phyloP scores from a whole-genome alignment of 2,329 filamentous ascomycete species.

The Colletotrichum sidae region DNA sequence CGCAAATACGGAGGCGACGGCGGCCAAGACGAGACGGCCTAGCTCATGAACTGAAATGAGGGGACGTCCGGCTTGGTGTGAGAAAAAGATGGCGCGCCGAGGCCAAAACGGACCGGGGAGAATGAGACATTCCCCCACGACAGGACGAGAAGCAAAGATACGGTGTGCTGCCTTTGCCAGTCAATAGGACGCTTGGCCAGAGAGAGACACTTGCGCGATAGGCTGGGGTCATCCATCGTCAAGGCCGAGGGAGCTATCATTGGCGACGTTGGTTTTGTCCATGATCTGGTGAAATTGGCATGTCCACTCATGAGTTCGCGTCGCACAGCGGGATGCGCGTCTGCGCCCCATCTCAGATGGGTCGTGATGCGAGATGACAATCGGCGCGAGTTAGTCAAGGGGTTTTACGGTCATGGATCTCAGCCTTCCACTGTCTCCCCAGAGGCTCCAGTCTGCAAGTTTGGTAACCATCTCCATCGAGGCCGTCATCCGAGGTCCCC shows the following conservation, averaged over 20 bases:
- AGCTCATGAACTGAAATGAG: constrained; percentile 16
- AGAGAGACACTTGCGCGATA: constrained; percentile 22
- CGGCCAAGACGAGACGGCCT: background rate
- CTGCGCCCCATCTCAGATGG: constrained; percentile 19
- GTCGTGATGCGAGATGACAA: constrained; percentile 30
- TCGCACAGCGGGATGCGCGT: constrained; percentile 20
- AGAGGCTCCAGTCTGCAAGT: constrained; percentile 5
- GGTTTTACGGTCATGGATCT: constrained; percentile 14
- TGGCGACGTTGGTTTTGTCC: constrained; percentile 7
- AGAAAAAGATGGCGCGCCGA: constrained; percentile 17
- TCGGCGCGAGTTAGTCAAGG: constrained; percentile 13
- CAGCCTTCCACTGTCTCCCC: background rate
- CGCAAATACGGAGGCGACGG: background rate
- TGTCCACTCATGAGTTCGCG: constrained; percentile 3
- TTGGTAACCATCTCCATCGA: constrained; percentile 1
- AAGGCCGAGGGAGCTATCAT: background rate
- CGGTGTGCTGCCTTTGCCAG: constrained; percentile 11
- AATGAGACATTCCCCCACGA: background rate
- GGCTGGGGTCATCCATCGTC: background rate
- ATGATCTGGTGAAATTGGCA: background rate
- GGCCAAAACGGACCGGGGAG: constrained; percentile 15
- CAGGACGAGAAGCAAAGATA: background rate
- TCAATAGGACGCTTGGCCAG: constrained; percentile 10
- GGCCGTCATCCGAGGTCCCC: constrained; percentile 16
- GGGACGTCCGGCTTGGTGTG: background rate